Conservation (phyloP, 805 yeast genomes). For the Monosporozyma yasuniensis region DNA sequence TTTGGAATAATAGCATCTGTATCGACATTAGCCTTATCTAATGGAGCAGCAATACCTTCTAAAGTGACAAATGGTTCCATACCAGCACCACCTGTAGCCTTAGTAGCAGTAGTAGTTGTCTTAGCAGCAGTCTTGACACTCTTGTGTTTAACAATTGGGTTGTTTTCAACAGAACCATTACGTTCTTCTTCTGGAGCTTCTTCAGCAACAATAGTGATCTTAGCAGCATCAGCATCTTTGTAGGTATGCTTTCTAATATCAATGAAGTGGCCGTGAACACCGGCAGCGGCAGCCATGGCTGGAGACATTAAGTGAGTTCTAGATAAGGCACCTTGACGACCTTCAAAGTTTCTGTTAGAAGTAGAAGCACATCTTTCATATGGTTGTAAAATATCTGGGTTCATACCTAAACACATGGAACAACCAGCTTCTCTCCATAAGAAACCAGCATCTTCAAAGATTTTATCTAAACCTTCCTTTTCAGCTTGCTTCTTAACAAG, state of each 20-base stretch:
- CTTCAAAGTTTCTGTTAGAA: slow-evolving; percentile 96
- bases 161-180: slow-evolving; percentile 1
- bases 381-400: slow-evolving; percentile 92
- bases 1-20: slow-evolving; percentile 98
- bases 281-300: slow-evolving; percentile 99
- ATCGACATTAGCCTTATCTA: slow-evolving; percentile 91
- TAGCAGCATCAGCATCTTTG: slow-evolving; percentile 50
- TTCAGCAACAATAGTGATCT: slow-evolving; percentile 38
- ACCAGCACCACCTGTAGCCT: slow-evolving; percentile 38
- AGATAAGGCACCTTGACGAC: slow-evolving; percentile 95
- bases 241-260: slow-evolving; percentile 81
- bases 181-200: slow-evolving; percentile 32
- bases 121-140: slow-evolving; percentile 44
- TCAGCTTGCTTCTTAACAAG: slow-evolving; percentile 90
- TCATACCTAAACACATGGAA: slow-evolving; percentile 99
- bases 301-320: slow-evolving; percentile 98
- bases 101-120: slow-evolving; percentile 32
- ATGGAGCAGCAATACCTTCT: slow-evolving; percentile 86
- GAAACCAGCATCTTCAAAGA: slow-evolving; percentile 87
- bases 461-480: slow-evolving; percentile 85
- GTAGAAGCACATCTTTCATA: slow-evolving; percentile 99
- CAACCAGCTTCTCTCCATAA: slow-evolving; percentile 99
- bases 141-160: slow-evolving; percentile 21
- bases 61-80: slow-evolving; percentile 73
- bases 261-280: slow-evolving; percentile 77